Evolutionary conservation across 1,139 yeast genomes (phyloP).

Genomic region (Yamadazyma dushanensis): DNA sequence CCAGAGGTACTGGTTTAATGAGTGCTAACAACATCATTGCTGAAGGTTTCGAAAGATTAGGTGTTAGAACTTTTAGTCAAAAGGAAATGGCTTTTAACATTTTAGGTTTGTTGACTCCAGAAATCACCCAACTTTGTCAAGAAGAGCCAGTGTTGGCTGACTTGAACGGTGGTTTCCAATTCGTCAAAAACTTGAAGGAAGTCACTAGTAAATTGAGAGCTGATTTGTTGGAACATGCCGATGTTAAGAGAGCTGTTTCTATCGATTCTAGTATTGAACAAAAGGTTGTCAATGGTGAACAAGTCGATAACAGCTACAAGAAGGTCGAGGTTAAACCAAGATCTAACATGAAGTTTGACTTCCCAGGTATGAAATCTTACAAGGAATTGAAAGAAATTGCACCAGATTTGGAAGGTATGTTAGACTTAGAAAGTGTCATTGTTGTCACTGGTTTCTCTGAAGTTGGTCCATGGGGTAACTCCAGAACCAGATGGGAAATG

Average conservation of each 20-base stretch:
- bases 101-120: constrained; percentile 89
- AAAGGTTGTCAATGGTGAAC: constrained; percentile 86
- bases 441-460: constrained; percentile 98
- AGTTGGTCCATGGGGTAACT: constrained; percentile 99
- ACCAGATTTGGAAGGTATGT: constrained; percentile 83
- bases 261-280: constrained; percentile 92
- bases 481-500: constrained; percentile 99
- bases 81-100: constrained; percentile 99
- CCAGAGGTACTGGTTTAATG: constrained; percentile 99
- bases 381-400: constrained; percentile 69
- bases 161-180: constrained; percentile 97
- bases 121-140: constrained; percentile 84
- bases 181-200: constrained; percentile 87
- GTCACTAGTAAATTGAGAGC: constrained; percentile 79
- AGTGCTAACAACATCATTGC: constrained; percentile 95
- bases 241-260: constrained; percentile 92
- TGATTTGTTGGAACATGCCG: constrained; percentile 82
- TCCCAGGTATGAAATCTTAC: constrained; percentile 84
- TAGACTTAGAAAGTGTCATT: constrained; percentile 86
- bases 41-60: constrained; percentile 92
- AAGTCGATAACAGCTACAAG: constrained; percentile 82
- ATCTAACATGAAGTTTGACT: constrained; percentile 90
- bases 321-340: constrained; percentile 82
- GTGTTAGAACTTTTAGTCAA: constrained; percentile 97
- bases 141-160: constrained; percentile 96